These are phyloP conservation scores for Dictyostelium firmibasis DNA, from an alignment of 78 protist species.

Conservation along the genomic window DNA sequence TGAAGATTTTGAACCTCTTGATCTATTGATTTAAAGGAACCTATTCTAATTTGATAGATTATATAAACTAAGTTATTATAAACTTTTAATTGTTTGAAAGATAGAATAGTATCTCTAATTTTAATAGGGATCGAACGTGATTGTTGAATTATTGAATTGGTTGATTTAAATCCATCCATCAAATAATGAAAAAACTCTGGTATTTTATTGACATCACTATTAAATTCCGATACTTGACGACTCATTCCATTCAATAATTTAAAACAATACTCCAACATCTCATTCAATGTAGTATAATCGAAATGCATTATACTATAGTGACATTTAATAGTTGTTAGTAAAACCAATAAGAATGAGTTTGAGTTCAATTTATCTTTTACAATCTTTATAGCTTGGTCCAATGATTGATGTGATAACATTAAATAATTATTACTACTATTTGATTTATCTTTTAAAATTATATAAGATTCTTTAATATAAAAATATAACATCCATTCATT, in stretches of 20 bases:
- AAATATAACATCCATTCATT: slow-evolving; percentile 42
- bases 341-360: neutral
- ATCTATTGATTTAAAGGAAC: slow-evolving; percentile 13
- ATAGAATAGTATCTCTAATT: neutral
- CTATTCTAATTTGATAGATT: slow-evolving; percentile 32
- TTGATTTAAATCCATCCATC: neutral
- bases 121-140: neutral
- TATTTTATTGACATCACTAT: neutral
- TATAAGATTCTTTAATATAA: slow-evolving; percentile 23
- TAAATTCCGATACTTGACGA: neutral
- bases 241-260: neutral
- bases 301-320: slow-evolving; percentile 26
- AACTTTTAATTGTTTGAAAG: slow-evolving; percentile 27
- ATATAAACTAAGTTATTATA: slow-evolving; percentile 22
- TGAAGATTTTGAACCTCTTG: neutral
- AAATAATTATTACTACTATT: neutral
- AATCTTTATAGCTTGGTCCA: slow-evolving; percentile 13
- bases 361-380: neutral
- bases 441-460: neutral
- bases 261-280: neutral
- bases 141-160: neutral
- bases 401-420: neutral
- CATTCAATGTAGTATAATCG: slow-evolving; percentile 12
- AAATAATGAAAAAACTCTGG: slow-evolving; percentile 42
- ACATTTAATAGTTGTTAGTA: slow-evolving; percentile 7